phyloP scores from a whole-genome alignment of 1,139 yeast genomes.

The Taphrina pruni region DNA sequence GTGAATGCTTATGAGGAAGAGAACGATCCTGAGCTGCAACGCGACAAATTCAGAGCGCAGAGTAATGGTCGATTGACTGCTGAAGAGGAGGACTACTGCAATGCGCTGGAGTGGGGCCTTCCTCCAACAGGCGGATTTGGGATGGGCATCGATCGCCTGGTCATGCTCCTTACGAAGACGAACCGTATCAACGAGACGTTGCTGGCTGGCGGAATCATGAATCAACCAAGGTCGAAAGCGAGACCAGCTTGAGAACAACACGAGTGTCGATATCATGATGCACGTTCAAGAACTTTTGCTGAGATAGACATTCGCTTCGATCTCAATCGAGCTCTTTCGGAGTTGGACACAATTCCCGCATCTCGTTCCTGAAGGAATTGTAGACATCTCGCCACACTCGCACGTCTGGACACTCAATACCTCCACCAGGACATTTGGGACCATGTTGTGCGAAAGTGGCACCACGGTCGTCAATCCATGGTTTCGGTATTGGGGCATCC shows the following conservation, averaged over 20 bases:
- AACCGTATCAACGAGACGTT: slow-evolving; percentile 78
- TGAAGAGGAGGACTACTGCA: slow-evolving; percentile 75
- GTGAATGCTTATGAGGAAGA: slow-evolving; percentile 97
- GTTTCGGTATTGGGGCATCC: slow-evolving; percentile 25
- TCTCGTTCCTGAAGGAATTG: slow-evolving; percentile 16
- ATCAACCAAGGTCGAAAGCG: slow-evolving; percentile 48
- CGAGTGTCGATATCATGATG: neutral
- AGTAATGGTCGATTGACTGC: slow-evolving; percentile 65
- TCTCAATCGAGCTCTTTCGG: slow-evolving; percentile 14
- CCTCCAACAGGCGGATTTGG: slow-evolving; percentile 99
- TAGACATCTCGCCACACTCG: slow-evolving; percentile 18
- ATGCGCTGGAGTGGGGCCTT: slow-evolving; percentile 85
- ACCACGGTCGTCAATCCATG: slow-evolving; percentile 30
- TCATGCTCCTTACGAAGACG: slow-evolving; percentile 73
- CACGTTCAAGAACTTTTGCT: no score
- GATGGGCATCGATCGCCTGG: slow-evolving; percentile 84
- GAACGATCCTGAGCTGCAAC: slow-evolving; percentile 78
- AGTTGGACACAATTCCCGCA: slow-evolving; percentile 27
- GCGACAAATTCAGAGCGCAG: slow-evolving; percentile 65
- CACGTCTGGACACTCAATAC: slow-evolving; percentile 16
- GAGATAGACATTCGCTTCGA: neutral
- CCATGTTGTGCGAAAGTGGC: slow-evolving; percentile 26
- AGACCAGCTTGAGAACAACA: neutral
- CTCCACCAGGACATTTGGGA: slow-evolving; percentile 20
- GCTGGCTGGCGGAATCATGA: slow-evolving; percentile 79